Evolutionary conservation across 805 yeast species (phyloP).

Genomic region (Candida argentea): DNA sequence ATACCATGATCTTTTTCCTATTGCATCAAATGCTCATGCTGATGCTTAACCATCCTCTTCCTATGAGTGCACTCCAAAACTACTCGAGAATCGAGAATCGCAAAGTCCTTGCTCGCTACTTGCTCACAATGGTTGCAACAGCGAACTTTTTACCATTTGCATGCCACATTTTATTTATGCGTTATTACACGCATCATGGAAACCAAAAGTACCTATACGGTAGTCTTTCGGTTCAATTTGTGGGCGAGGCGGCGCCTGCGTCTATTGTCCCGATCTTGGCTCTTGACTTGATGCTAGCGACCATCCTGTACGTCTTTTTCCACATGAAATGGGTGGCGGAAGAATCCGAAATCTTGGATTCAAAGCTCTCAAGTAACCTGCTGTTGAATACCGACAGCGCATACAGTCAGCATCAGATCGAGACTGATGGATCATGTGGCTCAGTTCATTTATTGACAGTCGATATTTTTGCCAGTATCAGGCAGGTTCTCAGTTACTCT

Average conservation of each 20-base stretch:
- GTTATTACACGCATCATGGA: slow-evolving; percentile 10
- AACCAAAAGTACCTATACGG: slow-evolving; percentile 20
- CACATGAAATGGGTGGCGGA: slow-evolving; percentile 22
- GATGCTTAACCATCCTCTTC: slow-evolving; percentile 18
- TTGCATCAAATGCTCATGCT: slow-evolving; percentile 19
- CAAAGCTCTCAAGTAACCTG: slow-evolving; percentile 1
- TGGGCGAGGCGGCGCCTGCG: slow-evolving; percentile 27
- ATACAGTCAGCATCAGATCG: slow-evolving; percentile 8
- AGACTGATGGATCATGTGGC: slow-evolving; percentile 31
- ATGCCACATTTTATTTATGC: slow-evolving; percentile 17
- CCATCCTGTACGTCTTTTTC: slow-evolving; percentile 22
- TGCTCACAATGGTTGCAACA: slow-evolving; percentile 14
- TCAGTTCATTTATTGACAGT: slow-evolving; percentile 22
- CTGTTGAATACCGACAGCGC: slow-evolving; percentile 1
- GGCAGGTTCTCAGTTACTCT: slow-evolving; percentile 4
- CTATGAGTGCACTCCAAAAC: slow-evolving; percentile 3
- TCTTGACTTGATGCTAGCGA: slow-evolving; percentile 17
- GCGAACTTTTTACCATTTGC: slow-evolving; percentile 15
- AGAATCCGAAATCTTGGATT: slow-evolving; percentile 18
- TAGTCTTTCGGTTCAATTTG: slow-evolving; percentile 24
- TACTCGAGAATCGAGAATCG: slow-evolving; percentile 16
- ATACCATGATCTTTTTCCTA: slow-evolving; percentile 22
- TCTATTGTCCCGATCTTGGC: slow-evolving; percentile 15
- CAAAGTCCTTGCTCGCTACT: slow-evolving; percentile 16
- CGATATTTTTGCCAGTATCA: slow-evolving; percentile 11